Conservation (phyloP, 1,284 basidiomycete genomes). For the Leccinum pallidistipes region DNA sequence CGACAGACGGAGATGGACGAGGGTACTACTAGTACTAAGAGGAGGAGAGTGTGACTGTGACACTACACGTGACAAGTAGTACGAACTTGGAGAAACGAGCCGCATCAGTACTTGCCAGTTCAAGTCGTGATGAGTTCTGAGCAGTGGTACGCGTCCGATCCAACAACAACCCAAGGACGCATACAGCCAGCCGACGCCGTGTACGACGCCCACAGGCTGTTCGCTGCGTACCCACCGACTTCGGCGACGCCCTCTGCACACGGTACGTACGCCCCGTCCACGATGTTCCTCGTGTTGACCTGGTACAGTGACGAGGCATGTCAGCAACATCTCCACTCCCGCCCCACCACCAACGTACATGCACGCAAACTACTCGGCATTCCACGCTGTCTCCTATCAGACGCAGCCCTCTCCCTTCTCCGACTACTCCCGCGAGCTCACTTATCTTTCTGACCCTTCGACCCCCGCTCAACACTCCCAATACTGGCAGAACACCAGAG, state of each 20-base stretch:
- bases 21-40: slow-evolving; percentile 46
- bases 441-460: slow-evolving; percentile 32
- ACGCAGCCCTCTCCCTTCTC: slow-evolving; percentile 31
- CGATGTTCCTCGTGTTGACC: slow-evolving; percentile 18
- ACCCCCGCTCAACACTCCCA: slow-evolving; percentile 31
- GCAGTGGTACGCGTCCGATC: slow-evolving; percentile 21
- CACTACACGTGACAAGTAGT: slow-evolving; percentile 17
- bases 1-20: slow-evolving; percentile 60
- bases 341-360: slow-evolving; percentile 60
- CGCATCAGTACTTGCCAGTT: not conserved
- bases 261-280: slow-evolving; percentile 41
- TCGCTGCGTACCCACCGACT: slow-evolving; percentile 65
- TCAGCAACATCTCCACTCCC: slow-evolving; percentile 56
- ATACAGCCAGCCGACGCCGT: slow-evolving; percentile 40
- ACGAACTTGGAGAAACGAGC: not conserved
- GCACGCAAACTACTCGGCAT: slow-evolving; percentile 55
- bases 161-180: slow-evolving; percentile 14
- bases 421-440: slow-evolving; percentile 35
- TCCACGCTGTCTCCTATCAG: slow-evolving; percentile 37
- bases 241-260: slow-evolving; percentile 70
- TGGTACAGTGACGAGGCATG: slow-evolving; percentile 57
- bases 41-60: slow-evolving; percentile 42
- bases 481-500: slow-evolving; percentile 33
- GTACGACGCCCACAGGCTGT: slow-evolving; percentile 60
- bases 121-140: slow-evolving; percentile 24